Base-by-base conservation (phyloP, 2,329 filamentous ascomycete genomes). In the Drechslerella coelobrocha region DNA sequence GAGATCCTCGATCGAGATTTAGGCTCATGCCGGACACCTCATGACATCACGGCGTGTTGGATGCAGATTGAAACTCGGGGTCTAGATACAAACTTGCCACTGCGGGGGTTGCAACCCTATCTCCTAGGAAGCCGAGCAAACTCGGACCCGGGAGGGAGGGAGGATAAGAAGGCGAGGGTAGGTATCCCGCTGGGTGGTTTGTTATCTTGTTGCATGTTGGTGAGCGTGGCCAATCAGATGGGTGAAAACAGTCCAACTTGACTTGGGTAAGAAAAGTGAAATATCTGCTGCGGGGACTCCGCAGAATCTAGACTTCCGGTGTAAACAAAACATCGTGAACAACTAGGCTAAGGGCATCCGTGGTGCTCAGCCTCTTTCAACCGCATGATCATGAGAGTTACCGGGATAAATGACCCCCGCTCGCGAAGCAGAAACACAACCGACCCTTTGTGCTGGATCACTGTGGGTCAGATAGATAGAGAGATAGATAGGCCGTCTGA, bases 1-100 rank as follows among this genome's bases (percentile, higher is more conserved):
- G 47, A 47, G 19, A 24, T 39, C 34, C 34, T 57, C 39, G 29
- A 48, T 57, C 47, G 26, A 43, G 27, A 27, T 39, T 57, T 39
- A 34, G 34, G 54, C 43, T 57, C n/a, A 31, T 43, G 19, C 34
- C 12, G 47, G n/a, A n/a, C 14, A 19, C 23, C 29, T n/a, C 8
- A 39, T 39, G 21, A n/a, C 10, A 17, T 37, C 9, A 26, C 31
- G 10, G 17, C 39, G 6, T 31, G 29, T 31, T 23, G 24, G 17
- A 48, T 21, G n/a, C 26, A 19, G 34, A 27, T 26, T 34, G n/a
- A 47, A 34, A 23, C 17, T 47, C 34, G 27, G 29, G 39, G 12
- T 43, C 39, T 31, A 6, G 17, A 14, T 34, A 39, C 24, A 48
- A 27, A 31, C 29, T 31, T 12, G 29, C 29, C 29, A 6, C 14